These are phyloP conservation scores for Scheffersomyces cryptocercus DNA, from an alignment of 1,139 yeast species.

Conservation along the genomic window DNA sequence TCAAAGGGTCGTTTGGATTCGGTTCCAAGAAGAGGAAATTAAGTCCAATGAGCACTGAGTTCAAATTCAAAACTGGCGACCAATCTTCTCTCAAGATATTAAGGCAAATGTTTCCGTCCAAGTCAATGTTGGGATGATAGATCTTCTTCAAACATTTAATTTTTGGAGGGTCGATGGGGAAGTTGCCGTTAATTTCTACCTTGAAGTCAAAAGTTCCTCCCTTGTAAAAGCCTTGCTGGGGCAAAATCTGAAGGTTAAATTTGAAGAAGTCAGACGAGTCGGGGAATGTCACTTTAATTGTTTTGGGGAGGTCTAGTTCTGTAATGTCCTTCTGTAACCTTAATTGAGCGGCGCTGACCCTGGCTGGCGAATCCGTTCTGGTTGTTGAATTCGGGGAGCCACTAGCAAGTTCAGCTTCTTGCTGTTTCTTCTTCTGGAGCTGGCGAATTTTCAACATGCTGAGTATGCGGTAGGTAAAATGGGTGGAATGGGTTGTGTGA, in stretches of 20 bases:
- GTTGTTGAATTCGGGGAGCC: conserved; percentile 6
- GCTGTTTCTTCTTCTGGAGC: conserved; percentile 58
- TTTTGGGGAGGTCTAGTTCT: conserved; percentile 67
- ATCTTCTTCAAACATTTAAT: conserved; percentile 70
- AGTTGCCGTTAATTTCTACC: conserved; percentile 65
- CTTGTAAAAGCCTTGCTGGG: conserved; percentile 79
- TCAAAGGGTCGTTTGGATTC: conserved; percentile 88
- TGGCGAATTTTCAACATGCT: conserved; percentile 52
- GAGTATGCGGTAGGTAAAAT: too few species aligned
- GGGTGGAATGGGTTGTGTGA: too few species aligned
- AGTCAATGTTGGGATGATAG: conserved; percentile 92
- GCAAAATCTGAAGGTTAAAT: conserved; percentile 60
- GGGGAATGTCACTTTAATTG: conserved; percentile 58
- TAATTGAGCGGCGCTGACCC: conserved; percentile 53
- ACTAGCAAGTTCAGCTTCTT: conserved; percentile 30
- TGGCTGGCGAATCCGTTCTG: conserved; percentile 12
- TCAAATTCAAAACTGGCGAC: conserved; percentile 89
- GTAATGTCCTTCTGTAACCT: conserved; percentile 64
- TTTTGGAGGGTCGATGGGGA: conserved; percentile 93
- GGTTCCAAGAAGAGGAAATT: conserved; percentile 88
- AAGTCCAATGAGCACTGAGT: conserved; percentile 80
- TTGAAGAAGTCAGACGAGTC: conserved; percentile 59
- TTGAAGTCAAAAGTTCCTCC: conserved; percentile 70
- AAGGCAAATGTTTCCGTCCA: conserved; percentile 87
- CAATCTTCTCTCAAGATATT: conserved; percentile 93